Conservation (phyloP, 495 filamentous ascomycete species). For the Podospora bellae-mahoneyi region DNA sequence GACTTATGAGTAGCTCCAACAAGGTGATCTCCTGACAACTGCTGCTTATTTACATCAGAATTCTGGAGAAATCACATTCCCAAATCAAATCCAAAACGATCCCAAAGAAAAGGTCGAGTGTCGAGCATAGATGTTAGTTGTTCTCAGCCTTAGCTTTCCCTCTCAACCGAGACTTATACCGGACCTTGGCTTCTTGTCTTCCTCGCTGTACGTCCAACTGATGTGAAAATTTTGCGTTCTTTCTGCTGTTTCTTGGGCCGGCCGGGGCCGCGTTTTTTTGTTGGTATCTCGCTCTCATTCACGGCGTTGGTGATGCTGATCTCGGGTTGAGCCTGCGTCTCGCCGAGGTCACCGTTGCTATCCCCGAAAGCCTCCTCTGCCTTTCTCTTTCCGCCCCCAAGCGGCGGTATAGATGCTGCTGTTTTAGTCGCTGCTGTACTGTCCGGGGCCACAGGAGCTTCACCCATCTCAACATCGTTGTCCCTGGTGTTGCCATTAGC, state of each 20-base stretch:
- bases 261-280: constrained; percentile 33
- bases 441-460: constrained; percentile 16
- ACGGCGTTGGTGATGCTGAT: constrained; percentile 16
- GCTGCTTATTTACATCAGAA: too few species aligned
- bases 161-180: constrained; percentile 21
- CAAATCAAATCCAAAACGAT: too few species aligned
- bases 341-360: constrained; percentile 19
- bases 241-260: constrained; percentile 42
- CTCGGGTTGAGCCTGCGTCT: constrained; percentile 39
- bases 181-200: constrained; percentile 48
- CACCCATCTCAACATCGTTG: constrained; percentile 24
- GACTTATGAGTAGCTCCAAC: too few species aligned
- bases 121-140: constrained; percentile 11
- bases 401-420: background rate
- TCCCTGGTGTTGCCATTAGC: constrained; percentile 14
- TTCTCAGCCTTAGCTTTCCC: background rate
- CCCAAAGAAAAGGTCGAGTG: too few species aligned
- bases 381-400: constrained; percentile 16
- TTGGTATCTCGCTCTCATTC: background rate
- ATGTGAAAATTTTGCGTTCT: constrained; percentile 30
- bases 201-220: constrained; percentile 38
- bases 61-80: too few species aligned
- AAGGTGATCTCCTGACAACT: too few species aligned
- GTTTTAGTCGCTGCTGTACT: constrained; percentile 2
- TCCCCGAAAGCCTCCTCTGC: constrained; percentile 21